These are phyloP conservation scores for Wickerhamiella infanticola DNA, from an alignment of 1,139 yeast genomes.

Conservation along the genomic window DNA sequence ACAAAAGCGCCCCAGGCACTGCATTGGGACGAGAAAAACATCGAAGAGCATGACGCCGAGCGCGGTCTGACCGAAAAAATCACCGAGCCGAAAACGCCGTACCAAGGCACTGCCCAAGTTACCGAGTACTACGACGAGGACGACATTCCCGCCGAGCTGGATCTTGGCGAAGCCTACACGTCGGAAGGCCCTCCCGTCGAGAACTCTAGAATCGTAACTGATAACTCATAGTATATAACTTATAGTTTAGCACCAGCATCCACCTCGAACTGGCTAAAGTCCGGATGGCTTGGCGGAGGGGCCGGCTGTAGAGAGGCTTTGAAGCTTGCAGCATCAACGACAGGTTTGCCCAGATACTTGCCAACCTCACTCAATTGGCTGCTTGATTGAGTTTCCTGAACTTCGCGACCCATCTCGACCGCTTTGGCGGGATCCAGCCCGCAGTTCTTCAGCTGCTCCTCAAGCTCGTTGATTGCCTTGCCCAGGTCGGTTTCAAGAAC, in stretches of 20 bases:
- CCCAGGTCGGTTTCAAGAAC: neutral
- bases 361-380: neutral
- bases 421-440: neutral
- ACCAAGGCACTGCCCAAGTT: slow-evolving; percentile 83
- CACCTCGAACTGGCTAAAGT: neutral
- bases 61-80: slow-evolving; percentile 66
- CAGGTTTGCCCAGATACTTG: neutral
- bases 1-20: slow-evolving; percentile 15
- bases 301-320: neutral
- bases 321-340: neutral
- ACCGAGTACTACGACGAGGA: slow-evolving; percentile 76
- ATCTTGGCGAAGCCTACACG: slow-evolving; percentile 40
- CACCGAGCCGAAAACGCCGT: slow-evolving; percentile 96
- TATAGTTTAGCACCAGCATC: neutral
- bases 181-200: neutral
- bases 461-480: neutral
- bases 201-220: neutral
- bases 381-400: neutral
- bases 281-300: neutral
- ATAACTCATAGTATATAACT: neutral
- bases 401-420: neutral
- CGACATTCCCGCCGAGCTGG: slow-evolving; percentile 33
- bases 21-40: slow-evolving; percentile 61
- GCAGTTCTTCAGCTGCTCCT: neutral
- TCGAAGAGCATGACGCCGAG: slow-evolving; percentile 52